A percentile compares a stretch with the other conserved stretches of the same genome.
phyloP scores from a whole-genome alignment of 2,329 filamentous ascomycete genomes.

The Phialemoniopsis sp. region DNA sequence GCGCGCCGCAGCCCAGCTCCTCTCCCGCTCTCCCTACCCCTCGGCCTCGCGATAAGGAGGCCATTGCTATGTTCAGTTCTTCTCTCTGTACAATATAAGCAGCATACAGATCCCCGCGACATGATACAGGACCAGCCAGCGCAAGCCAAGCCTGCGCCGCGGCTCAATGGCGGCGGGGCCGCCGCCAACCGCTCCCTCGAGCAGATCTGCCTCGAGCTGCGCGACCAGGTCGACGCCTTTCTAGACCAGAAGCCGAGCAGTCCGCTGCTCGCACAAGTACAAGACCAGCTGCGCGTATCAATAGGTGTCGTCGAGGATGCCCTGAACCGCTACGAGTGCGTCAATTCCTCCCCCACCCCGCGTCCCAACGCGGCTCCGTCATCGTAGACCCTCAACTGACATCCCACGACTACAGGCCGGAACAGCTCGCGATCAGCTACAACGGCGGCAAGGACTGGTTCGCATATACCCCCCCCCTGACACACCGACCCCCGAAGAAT shows the following conservation, averaged over 20 bases:
- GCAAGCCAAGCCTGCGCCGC: neutral
- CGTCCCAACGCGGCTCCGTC: too few relatives aligned
- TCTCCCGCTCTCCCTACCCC: too few relatives aligned
- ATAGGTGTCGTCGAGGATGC: constrained; percentile 73
- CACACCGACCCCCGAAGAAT: too few relatives aligned
- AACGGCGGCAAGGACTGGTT: constrained; percentile 94
- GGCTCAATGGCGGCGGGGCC: neutral
- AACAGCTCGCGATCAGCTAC: constrained; percentile 85
- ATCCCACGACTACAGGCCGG: constrained; percentile 62
- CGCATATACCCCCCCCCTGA: too few relatives aligned
- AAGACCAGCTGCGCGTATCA: constrained; percentile 69
- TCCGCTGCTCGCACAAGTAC: constrained; percentile 57
- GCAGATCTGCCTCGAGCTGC: constrained; percentile 47
- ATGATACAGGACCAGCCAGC: neutral
- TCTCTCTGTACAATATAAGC: neutral
- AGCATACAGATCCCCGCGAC: too few relatives aligned
- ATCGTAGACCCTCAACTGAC: too few relatives aligned
- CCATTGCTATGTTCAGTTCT: too few relatives aligned
- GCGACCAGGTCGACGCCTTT: constrained; percentile 60
- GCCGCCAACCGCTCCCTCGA: constrained; percentile 20
- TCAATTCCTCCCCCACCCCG: constrained; percentile 9
- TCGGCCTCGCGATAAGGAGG: too few relatives aligned
- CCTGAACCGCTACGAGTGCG: constrained; percentile 69
- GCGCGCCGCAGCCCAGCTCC: too few relatives aligned
- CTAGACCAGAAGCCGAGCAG: constrained; percentile 55